phyloP scores from a whole-genome alignment of 495 filamentous ascomycete species.

The Neurospora africana region DNA sequence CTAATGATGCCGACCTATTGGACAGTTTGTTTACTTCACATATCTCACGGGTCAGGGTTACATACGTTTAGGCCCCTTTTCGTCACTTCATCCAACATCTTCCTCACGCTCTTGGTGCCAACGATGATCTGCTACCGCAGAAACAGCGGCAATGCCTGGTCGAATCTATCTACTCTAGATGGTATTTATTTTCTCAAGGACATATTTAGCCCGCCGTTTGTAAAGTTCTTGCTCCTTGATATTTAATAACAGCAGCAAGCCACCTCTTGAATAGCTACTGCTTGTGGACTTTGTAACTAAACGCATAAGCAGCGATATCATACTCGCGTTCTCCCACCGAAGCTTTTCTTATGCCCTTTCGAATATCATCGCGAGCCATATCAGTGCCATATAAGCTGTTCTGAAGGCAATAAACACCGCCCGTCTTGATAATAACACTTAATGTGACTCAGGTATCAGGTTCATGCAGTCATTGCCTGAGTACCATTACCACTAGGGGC shows the following conservation, averaged over 20 bases:
- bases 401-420: not conserved
- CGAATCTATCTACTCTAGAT: not conserved
- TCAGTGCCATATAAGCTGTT: not conserved
- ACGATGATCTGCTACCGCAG: not conserved
- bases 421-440: not conserved
- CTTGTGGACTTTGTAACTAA: not conserved
- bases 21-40: not conserved
- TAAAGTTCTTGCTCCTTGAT: not conserved
- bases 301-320: not conserved
- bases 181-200: not conserved
- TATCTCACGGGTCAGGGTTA: not conserved
- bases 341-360: not conserved
- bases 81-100: not conserved
- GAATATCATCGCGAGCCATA: not conserved
- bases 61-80: not conserved
- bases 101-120: not conserved
- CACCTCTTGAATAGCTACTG: not conserved
- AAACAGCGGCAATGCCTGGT: not conserved
- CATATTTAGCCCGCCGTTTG: not conserved
- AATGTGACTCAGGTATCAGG: not conserved
- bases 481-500: constrained; percentile 2
- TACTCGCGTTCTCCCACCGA: not conserved
- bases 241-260: not conserved
- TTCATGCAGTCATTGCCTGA: constrained; percentile 3
- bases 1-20: not conserved